Conservation (phyloP, 257 asterid genomes). For the Cinchona pubescens region DNA sequence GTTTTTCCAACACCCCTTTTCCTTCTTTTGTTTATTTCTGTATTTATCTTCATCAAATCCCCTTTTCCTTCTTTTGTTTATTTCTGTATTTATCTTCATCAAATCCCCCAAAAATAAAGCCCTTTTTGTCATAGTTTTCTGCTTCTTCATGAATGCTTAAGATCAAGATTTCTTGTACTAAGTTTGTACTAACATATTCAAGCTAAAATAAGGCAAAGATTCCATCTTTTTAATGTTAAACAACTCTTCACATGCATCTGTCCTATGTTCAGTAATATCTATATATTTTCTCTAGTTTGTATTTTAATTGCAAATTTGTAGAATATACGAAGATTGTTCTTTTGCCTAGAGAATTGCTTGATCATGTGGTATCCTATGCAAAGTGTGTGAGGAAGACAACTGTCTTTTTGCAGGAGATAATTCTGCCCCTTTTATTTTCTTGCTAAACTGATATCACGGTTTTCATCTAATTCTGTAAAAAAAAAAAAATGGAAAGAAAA, state of each 20-base stretch:
- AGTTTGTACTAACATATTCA: neutral
- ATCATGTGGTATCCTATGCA: too few relatives aligned
- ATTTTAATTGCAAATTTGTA: neutral
- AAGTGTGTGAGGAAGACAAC: neutral
- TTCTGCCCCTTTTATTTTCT: neutral
- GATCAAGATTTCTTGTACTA: constrained; percentile 1
- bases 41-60: neutral
- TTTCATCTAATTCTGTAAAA: neutral
- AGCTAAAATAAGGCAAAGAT: neutral
- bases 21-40: neutral
- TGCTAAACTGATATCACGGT: neutral
- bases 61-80: too few relatives aligned
- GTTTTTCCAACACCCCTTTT: neutral
- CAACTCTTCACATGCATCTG: neutral
- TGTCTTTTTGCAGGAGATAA: neutral
- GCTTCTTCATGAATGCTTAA: constrained; percentile 3
- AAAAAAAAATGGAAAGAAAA: neutral
- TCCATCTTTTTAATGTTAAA: neutral
- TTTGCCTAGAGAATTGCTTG: neutral
- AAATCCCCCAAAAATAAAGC: neutral
- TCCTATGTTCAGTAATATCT: neutral
- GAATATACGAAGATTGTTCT: neutral
- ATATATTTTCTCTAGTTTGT: neutral
- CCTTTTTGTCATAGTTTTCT: neutral
- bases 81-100: too few relatives aligned